Percentiles rank a stretch among this genome's conserved stretches.
These are phyloP conservation scores for Macadamia tetraphylla DNA, from an alignment of 164 flowering plant species.

Conservation along the genomic window DNA sequence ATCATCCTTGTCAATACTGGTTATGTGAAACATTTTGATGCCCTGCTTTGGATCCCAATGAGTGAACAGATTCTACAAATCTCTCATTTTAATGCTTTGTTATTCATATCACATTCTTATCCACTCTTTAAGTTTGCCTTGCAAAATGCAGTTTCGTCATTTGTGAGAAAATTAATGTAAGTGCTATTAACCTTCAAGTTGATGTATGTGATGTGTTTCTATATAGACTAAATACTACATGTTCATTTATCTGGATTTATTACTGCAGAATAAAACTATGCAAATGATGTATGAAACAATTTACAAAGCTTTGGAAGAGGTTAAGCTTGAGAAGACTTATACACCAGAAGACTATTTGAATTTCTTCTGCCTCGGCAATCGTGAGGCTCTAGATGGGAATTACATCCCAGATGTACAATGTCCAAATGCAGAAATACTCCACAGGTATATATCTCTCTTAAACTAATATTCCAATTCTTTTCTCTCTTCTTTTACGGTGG, in stretches of 20 bases:
- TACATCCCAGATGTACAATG: slow-evolving; percentile 19
- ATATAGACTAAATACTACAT: background rate
- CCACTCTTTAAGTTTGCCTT: background rate
- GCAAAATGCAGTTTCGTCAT: background rate
- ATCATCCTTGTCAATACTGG: background rate
- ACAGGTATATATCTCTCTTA: slow-evolving; percentile 35
- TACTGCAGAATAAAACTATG: slow-evolving; percentile 89
- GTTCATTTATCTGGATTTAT: slow-evolving; percentile 3
- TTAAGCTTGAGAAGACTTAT: slow-evolving; percentile 71
- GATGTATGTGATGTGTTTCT: background rate
- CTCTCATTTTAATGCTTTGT: background rate
- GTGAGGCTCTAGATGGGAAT: slow-evolving; percentile 52
- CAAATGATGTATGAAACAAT: slow-evolving; percentile 99
- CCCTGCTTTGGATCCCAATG: background rate
- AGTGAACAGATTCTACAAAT: background rate
- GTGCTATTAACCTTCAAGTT: background rate
- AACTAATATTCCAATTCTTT: background rate
- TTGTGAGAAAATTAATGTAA: background rate
- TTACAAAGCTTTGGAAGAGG: slow-evolving; percentile 83
- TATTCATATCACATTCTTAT: background rate
- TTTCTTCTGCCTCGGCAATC: slow-evolving; percentile 93
- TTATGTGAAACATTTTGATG: background rate
- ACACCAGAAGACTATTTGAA: slow-evolving; percentile 80
- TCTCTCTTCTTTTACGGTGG: too few species aligned
- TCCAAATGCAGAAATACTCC: slow-evolving; percentile 58